Base-by-base conservation (phyloP, 176 grass and related monocot genomes). In the Oryza glaberrima region DNA sequence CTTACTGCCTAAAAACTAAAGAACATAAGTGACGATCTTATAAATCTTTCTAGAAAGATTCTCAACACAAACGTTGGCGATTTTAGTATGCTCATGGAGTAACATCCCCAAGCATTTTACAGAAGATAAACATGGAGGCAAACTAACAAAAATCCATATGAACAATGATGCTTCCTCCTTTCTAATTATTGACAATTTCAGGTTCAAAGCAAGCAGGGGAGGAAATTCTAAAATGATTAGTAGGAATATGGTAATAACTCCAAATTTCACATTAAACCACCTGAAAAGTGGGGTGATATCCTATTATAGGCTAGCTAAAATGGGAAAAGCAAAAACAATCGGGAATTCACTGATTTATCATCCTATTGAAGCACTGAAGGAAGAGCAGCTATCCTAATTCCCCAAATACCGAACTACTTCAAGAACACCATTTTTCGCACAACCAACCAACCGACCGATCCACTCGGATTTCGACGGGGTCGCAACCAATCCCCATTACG, bases 71-170 rank as follows among this genome's bases (percentile, higher is more conserved):
- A 17, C 4, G 5, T 17, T 5, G 14, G 17, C 15, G 15, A 8
- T 4, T 12, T 49, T 14, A 49, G 47, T 49, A 12, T 49, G 47
- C 47, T 49, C 47, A 49, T 4, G 47, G 3, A 13, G 12, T 44
- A 43, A 43, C 41, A 43, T 43, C 41, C 41, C 14, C 5, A 12
- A 67, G n/a, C 20, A 56, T 68, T 3, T 52, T 52, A 52, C 16
- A 26, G 78, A 85, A 77, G 7, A 14, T 16, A 77, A 44, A 49
- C 30, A 65, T 40, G 70, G 14, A 65, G 20, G 71, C 35, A 51
- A 51, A 72, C 12, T 6, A 78, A 88, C 7, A 54, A 54, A 36
- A 36, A 72, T 72, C 17, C 5, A 45, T 25, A 41, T 46, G 40
- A 78, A 19, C 40, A 45, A 46, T 28, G 22, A 41, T 41, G 40